Conservation (phyloP, 768 basidiomycete species). For the Cystobasidium onofrii region DNA sequence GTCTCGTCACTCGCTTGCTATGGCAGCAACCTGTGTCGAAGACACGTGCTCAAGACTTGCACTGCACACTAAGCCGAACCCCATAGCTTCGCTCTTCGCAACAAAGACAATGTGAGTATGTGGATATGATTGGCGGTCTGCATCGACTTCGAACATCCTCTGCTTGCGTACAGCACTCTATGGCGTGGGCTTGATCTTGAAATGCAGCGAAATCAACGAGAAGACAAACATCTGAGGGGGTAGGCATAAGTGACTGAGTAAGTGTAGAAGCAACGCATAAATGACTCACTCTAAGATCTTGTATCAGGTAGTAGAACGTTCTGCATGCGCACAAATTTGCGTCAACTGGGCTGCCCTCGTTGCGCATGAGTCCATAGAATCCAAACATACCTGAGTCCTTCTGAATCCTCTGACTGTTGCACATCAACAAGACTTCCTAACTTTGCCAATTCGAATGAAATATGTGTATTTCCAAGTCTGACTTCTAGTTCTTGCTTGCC, state of each 20-base stretch:
- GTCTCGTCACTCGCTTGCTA: no score
- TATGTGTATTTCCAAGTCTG: constrained; percentile 85
- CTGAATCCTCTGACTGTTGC: constrained; percentile 91
- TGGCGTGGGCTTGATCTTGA: constrained; percentile 87
- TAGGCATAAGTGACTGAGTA: no score
- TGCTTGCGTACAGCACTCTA: neutral
- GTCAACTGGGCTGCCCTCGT: no score
- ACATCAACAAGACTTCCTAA: constrained; percentile 95
- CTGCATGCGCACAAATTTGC: constrained; percentile 43
- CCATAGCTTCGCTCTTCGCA: no score
- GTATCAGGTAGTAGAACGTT: constrained; percentile 96
- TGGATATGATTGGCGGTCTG: no score
- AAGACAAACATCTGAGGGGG: constrained; percentile 79
- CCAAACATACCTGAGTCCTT: constrained; percentile 59
- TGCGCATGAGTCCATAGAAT: no score
- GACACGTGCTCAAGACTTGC: neutral
- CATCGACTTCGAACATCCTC: neutral
- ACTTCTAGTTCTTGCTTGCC: constrained; percentile 98
- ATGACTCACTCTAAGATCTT: constrained; percentile 75
- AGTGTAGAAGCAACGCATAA: neutral
- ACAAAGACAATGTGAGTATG: no score
- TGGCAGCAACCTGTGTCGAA: no score
- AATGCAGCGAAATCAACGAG: constrained; percentile 94
- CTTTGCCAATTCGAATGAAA: constrained; percentile 98
- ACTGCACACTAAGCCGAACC: no score